Conservation (phyloP, 495 filamentous ascomycete genomes). For the Daldinia loculata region DNA sequence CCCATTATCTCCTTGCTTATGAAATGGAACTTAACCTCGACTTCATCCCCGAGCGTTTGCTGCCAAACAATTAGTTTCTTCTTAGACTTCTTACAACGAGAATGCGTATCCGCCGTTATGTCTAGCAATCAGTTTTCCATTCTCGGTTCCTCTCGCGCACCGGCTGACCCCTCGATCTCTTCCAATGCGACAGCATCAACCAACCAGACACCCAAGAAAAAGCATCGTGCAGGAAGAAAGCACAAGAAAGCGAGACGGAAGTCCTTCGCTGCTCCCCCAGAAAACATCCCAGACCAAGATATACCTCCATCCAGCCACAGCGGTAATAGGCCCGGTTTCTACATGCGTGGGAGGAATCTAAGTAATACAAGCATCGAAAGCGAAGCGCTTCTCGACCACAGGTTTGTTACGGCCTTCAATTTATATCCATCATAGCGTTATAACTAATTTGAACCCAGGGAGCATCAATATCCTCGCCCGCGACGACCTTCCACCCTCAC, state of each 20-base stretch:
- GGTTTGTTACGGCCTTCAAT: constrained; percentile 57
- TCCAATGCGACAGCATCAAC: constrained; percentile 34
- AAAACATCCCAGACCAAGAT: constrained; percentile 53
- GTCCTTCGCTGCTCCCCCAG: constrained; percentile 66
- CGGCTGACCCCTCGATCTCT: constrained; percentile 23
- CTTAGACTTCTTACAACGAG: constrained; percentile 2
- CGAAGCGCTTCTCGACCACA: constrained; percentile 80
- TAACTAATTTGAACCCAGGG: constrained; percentile 55
- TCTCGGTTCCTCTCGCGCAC: constrained; percentile 36
- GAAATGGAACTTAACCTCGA: constrained; percentile 5
- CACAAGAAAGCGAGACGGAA: constrained; percentile 69
- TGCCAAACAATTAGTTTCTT: neutral
- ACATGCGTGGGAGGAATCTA: constrained; percentile 64
- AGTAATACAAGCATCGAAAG: constrained; percentile 87
- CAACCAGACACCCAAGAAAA: constrained; percentile 46
- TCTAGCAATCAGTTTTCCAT: constrained; percentile 42
- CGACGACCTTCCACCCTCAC: constrained; percentile 65
- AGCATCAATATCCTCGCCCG: constrained; percentile 73
- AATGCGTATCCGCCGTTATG: constrained; percentile 35
- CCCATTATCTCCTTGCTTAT: neutral
- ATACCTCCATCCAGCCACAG: constrained; percentile 48
- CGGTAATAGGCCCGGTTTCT: constrained; percentile 59
- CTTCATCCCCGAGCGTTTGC: neutral
- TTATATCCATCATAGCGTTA: neutral
- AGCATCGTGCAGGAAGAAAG: constrained; percentile 59